phyloP scores from a whole-genome alignment of 805 yeast species.

The Yarrowia sp. region DNA sequence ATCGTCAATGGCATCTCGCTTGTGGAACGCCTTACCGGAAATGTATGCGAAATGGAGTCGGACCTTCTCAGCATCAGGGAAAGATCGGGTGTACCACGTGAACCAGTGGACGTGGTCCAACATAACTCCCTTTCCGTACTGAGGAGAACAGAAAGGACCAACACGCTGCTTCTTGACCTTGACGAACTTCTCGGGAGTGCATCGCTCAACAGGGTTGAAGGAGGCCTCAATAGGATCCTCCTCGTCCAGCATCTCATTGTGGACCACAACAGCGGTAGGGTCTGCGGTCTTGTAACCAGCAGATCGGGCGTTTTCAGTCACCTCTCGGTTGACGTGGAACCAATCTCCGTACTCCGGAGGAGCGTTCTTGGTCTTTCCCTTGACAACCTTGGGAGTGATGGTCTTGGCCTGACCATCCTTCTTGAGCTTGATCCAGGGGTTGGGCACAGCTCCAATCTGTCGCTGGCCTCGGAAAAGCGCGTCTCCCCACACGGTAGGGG shows the following conservation, averaged over 20 bases:
- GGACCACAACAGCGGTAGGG: not conserved
- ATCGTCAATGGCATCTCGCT: slow-evolving; percentile 45
- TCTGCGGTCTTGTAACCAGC: slow-evolving; percentile 42
- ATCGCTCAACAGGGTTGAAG: slow-evolving; percentile 76
- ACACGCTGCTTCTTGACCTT: slow-evolving; percentile 59
- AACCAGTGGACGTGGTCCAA: slow-evolving; percentile 67
- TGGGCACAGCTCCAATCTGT: slow-evolving; percentile 51
- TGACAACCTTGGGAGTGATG: slow-evolving; percentile 60
- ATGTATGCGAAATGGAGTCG: slow-evolving; percentile 65
- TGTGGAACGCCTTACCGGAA: slow-evolving; percentile 52
- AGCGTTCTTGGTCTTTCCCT: slow-evolving; percentile 64
- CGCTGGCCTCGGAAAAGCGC: slow-evolving; percentile 60
- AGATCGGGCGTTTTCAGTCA: slow-evolving; percentile 57
- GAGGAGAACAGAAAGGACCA: slow-evolving; percentile 86
- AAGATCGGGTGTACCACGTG: slow-evolving; percentile 76
- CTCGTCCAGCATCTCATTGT: slow-evolving; percentile 67
- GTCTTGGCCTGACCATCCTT: slow-evolving; percentile 80
- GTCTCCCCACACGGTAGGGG: slow-evolving; percentile 62
- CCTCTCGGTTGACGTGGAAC: slow-evolving; percentile 67
- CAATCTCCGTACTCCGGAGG: slow-evolving; percentile 73
- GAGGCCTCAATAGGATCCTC: slow-evolving; percentile 58
- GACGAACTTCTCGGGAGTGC: slow-evolving; percentile 75
- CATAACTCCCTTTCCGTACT: slow-evolving; percentile 55
- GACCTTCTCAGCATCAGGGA: slow-evolving; percentile 55
- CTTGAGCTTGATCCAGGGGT: slow-evolving; percentile 78